Evolutionary conservation across 2,329 filamentous ascomycete species (phyloP), one percentile per base, ranked within the genome.

Genomic region (Diaporthe capsici): DNA sequence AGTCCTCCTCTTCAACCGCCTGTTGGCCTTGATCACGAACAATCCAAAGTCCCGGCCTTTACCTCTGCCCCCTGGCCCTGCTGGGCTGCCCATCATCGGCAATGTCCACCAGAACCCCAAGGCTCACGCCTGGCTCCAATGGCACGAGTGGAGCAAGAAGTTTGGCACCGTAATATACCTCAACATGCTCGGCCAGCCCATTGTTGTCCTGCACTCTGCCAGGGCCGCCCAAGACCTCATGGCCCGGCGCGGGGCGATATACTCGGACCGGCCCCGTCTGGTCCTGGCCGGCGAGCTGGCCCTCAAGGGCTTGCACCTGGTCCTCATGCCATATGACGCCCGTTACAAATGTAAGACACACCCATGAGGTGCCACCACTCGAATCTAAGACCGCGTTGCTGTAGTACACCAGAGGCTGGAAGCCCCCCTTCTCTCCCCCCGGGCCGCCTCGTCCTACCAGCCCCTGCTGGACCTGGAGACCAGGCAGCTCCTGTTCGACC

Each of bases 141-240:
- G 73, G 73, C 65, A 75, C 49, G 20, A 55, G 10, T 80, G 79
- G 80, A 75, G 75, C 76, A 76, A 78, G 63, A 71, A 76, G 25
- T 79, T 79, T 65, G 76, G 76, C 49, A 78, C 81, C 74, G 77
- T 84, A 28, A 75, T 84, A 34, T 81, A 82, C 71, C 80, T 84
- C 74, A 83, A 82, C 74, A 80, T 84, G 55, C 79, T 84, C 31
- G 84, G 82, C 22, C 84, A 84, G 63, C 80, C 82, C 22, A 78
- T 86, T 68, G 76, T 87, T 31, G 81, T 85, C 22, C 78, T 87
- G 31, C 84, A 85, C 77, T 84, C 80, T 37, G 80, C 81, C 10
- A 78, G 84, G 74, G 82, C 82, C 5, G 84, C 85, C 13, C 81
- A 80, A 58, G 85, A 87, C 37, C 80, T 87, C 39, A 81, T 87